phyloP scores from a whole-genome alignment of 148 eudicot species.

The Amaranthus cruentus region DNA sequence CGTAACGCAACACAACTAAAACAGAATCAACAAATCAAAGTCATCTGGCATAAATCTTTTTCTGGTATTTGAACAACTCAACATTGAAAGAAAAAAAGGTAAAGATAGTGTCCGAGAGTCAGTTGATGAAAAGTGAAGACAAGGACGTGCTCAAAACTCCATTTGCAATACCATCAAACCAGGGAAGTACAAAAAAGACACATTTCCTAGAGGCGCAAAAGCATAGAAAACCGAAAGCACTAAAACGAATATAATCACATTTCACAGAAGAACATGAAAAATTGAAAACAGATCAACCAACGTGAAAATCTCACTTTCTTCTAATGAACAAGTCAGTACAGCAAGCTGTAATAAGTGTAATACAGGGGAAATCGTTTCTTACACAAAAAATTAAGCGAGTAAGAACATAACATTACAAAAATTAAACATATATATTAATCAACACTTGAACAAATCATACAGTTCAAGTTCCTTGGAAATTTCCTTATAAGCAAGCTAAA shows the following conservation, averaged over 20 bases:
- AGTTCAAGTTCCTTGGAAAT: constrained; percentile 5
- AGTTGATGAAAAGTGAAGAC: not conserved
- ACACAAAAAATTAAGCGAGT: not conserved
- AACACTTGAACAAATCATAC: not conserved
- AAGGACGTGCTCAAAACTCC: not conserved
- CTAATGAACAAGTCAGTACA: not conserved
- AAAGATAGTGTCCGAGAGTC: not conserved
- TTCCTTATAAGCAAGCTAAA: not conserved
- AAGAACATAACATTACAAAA: not conserved
- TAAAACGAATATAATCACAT: too few species aligned
- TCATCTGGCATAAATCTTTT: not conserved
- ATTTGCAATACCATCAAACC: too few species aligned
- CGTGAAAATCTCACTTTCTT: not conserved
- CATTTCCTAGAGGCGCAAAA: too few species aligned
- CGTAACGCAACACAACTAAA: not conserved
- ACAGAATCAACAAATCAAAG: not conserved
- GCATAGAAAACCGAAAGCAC: too few species aligned
- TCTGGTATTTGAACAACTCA: not conserved
- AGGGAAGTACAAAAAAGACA: too few species aligned
- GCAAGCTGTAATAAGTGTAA: not conserved
- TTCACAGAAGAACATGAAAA: not conserved
- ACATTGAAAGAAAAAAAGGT: not conserved
- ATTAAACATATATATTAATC: not conserved
- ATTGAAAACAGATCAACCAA: not conserved
- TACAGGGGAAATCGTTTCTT: not conserved